These are phyloP conservation scores for Mortierella antarctica DNA, from an alignment of 192 early-diverging fungal genomes.

Conservation along the genomic window DNA sequence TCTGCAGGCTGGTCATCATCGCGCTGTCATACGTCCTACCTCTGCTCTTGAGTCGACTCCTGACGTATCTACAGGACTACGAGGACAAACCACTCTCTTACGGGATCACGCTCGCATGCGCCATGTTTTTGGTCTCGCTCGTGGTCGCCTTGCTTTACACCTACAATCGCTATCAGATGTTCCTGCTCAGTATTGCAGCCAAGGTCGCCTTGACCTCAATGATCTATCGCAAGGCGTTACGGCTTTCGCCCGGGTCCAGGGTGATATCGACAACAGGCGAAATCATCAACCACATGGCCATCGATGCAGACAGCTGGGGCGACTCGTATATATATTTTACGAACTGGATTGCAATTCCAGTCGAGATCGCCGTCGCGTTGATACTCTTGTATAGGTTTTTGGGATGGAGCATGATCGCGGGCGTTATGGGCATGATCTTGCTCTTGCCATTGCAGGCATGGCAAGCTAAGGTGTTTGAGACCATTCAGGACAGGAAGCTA, in stretches of 20 bases:
- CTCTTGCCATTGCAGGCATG: neutral
- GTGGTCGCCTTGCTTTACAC: neutral
- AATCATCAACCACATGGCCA: conserved; percentile 45
- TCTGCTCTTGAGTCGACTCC: neutral
- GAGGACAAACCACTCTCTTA: conserved; percentile 6
- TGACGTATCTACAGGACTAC: conserved; percentile 1
- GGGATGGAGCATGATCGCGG: too few species aligned
- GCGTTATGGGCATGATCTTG: too few species aligned
- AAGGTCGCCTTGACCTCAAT: conserved; percentile 28
- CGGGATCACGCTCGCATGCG: conserved; percentile 25
- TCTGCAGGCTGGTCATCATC: conserved; percentile 1
- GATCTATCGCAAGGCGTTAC: conserved; percentile 48
- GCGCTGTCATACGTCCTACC: neutral
- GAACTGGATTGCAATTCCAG: too few species aligned
- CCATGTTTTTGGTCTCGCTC: conserved; percentile 32
- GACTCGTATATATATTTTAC: too few species aligned
- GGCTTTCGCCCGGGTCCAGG: conserved; percentile 20
- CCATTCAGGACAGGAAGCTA: conserved; percentile 27
- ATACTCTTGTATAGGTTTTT: too few species aligned
- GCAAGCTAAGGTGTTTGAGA: conserved; percentile 20
- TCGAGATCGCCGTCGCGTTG: too few species aligned
- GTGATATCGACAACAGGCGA: conserved; percentile 33
- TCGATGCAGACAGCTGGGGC: conserved; percentile 44
- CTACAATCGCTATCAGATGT: neutral
- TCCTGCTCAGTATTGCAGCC: neutral